phyloP scores from a whole-genome alignment of 768 basidiomycete species.

The Coprinopsis marcescibilis region DNA sequence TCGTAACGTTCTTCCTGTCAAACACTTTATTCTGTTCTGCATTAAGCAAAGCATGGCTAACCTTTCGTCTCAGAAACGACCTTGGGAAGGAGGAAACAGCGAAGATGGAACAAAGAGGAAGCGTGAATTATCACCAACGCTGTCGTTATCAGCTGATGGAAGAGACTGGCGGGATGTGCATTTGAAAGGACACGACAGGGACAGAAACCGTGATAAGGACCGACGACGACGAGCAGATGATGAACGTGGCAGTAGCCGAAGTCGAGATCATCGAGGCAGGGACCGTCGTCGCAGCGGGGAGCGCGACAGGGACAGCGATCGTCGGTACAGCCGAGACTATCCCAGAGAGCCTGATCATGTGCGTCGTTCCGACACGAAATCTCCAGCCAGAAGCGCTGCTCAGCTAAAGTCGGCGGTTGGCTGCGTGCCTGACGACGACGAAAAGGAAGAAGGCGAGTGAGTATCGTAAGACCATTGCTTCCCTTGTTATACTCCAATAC shows the following conservation, averaged over 20 bases:
- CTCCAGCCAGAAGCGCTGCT: constrained; percentile 11
- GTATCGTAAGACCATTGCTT: constrained; percentile 37
- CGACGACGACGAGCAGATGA: constrained; percentile 5
- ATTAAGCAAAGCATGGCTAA: constrained; percentile 6
- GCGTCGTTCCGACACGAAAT: constrained; percentile 14
- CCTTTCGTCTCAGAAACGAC: constrained; percentile 6
- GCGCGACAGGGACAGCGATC: constrained; percentile 1
- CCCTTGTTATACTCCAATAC: not conserved
- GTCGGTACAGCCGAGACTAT: constrained; percentile 13
- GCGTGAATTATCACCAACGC: not conserved
- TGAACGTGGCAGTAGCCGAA: constrained; percentile 14
- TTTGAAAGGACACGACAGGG: constrained; percentile 34
- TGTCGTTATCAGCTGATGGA: no score
- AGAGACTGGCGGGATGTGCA: constrained; percentile 69
- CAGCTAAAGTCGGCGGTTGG: constrained; percentile 17
- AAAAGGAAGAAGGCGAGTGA: constrained; percentile 93
- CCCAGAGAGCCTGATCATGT: constrained; percentile 24
- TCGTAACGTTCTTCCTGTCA: not conserved
- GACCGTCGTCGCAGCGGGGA: constrained; percentile 8
- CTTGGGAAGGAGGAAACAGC: not conserved
- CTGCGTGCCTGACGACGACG: constrained; percentile 35
- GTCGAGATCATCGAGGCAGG: constrained; percentile 18
- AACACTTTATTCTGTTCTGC: no score
- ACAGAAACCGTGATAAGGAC: constrained; percentile 20
- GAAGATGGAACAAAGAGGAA: constrained; percentile 3